Base-by-base conservation (phyloP, 768 basidiomycete species). In the Tulasnella sp. region DNA sequence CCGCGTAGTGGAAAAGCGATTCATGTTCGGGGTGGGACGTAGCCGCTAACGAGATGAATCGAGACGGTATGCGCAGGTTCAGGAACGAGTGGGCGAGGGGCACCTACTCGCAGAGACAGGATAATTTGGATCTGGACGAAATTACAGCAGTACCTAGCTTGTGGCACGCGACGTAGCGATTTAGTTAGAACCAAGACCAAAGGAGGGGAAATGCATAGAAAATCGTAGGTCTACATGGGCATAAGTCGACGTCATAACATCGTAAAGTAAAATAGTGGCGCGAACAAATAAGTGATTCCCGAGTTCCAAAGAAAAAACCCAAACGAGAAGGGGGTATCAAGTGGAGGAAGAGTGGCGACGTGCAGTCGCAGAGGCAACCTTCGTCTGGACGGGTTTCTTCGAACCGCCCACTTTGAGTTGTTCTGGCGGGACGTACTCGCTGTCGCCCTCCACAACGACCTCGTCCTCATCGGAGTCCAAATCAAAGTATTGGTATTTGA, bases 401-500 rank as follows among this genome's bases (percentile, higher is more conserved):
- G 35, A 34, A 35, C 12, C 22, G 17, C 34, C 41, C 37, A n/a
- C n/a, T 36, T 42, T 42, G 29, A 47, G 6, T 5, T 36, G 59
- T n/a, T 65, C 71, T 11, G 22, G 22, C 11, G 37, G 71, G n/a
- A 41, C 39, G 62, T 72, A 62, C 19, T 40, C 71, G 19, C 37
- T 62, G 34, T 62, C 52, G 6, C 26, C 62, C n/a, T 72, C 59
- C 36, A 39, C 62, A 3, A 63, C 62, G 19, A 34, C 62, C 5
- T 72, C 71, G 39, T 65, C 62, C 19, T 72, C 71, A 34, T 72
- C 71, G 16, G 35, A 36, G 37, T 36, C 35, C 14, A 72, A 12
- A 37, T 72, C 71, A 12, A 72, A 40, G 39, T 72, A 72, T 29
- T 39, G 35, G 22, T 72, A 72, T 40, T 66, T 63, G 22, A 47